These are phyloP conservation scores for Solanum pimpinellifolium DNA, from an alignment of 257 asterid genomes.

Conservation along the genomic window DNA sequence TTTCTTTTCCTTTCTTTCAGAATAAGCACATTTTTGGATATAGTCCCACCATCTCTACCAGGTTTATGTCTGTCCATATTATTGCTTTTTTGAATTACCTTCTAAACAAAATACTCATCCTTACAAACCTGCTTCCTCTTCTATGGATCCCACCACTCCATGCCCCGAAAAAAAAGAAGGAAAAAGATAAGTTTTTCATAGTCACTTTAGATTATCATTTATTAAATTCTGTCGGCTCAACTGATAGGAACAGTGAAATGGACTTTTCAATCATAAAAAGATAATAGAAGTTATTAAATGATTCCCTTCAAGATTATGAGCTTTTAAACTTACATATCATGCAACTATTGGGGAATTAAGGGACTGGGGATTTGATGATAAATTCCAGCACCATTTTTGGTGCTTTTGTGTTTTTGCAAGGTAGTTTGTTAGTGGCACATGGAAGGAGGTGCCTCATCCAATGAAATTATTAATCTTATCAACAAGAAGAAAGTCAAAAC, in stretches of 20 bases:
- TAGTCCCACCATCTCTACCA: neutral
- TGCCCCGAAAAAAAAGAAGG: neutral
- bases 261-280: neutral
- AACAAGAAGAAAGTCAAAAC: neutral
- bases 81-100: neutral
- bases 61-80: neutral
- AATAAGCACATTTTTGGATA: neutral
- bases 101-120: neutral
- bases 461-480: neutral
- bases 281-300: neutral
- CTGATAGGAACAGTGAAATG: neutral
- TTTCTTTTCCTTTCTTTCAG: neutral
- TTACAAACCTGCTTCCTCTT: neutral
- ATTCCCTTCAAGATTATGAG: neutral
- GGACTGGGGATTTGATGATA: neutral
- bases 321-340: neutral
- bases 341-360: neutral
- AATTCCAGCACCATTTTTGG: neutral
- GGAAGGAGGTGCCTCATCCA: neutral
- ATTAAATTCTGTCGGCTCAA: neutral
- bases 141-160: neutral
- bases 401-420: neutral
- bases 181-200: neutral
- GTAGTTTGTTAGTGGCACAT: neutral
- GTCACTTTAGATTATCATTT: neutral